Evolutionary conservation across 2,329 filamentous ascomycete genomes (phyloP), one percentile per base, ranked within the genome.

Genomic region (Phyllosticta citrichinensis): DNA sequence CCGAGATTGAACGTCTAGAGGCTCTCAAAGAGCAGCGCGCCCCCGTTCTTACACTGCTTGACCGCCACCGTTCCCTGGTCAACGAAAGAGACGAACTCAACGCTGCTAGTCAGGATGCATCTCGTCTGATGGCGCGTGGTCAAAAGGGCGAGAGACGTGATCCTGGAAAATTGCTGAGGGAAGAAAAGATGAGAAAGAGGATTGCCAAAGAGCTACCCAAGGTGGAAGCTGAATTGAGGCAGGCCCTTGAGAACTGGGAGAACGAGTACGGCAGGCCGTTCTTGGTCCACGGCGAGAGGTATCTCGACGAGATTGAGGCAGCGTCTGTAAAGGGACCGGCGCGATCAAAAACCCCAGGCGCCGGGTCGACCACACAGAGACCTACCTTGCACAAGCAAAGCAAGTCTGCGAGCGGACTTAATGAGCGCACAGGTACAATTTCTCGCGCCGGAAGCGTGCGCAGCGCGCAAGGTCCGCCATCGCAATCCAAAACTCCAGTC

Each of bases 161-260:
- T 70, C 94, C 94, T 2, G 93, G 91, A 57, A 94, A 96, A 76
- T 81, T 99, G 17, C 80, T 99, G 58, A 84, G 94, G 30, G 94
- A 99, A 71, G 94, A 99, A 77, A 99, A 97, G 82, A 96, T 96
- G 90, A 86, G 94, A 63, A 99, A 99, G 83, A 84, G 92, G 62
- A 97, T 99, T 64, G 83, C 92, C 25, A 99, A 97, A 74, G 94
- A 99, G 70, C 79, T 99, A 30, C 94, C 94, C 61, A 97, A 96
- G 77, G 82, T 99, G 52, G 87, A 93, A 62, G 82, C 82, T 0
- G 91, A 97, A n/a, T 77, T 99, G 62, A 83, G 84, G 65, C 93
- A 87, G 72, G 81, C 83, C n/a, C 81, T 99, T 27, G 89, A 93
- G 71, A 78, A 81, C 54, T 99, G 91, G 86, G 94, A 99, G 72